Conservation (phyloP, 2,329 filamentous ascomycete genomes). For the Sporothrix humicola region DNA sequence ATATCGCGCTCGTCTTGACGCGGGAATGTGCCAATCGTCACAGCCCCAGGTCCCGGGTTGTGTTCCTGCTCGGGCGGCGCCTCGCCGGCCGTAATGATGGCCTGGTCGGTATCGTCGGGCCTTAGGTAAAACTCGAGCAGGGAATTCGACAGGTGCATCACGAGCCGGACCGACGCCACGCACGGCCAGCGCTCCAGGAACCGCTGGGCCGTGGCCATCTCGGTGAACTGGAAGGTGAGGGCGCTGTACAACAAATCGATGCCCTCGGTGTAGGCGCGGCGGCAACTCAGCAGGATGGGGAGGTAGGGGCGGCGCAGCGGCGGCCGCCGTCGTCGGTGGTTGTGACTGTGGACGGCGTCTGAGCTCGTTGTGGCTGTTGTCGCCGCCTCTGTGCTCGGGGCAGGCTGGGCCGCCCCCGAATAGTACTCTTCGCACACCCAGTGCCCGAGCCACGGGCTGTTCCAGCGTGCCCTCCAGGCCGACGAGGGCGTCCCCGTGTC, state of each 20-base stretch:
- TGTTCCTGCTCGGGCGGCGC: not conserved
- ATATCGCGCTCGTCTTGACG: not conserved
- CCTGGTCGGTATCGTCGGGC: constrained; percentile 25
- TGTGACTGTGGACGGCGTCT: not conserved
- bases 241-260: constrained; percentile 39
- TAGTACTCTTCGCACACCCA: constrained; percentile 31
- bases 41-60: not conserved
- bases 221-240: constrained; percentile 44
- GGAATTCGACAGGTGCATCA: constrained; percentile 39
- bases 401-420: not conserved
- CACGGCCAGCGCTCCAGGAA: constrained; percentile 40
- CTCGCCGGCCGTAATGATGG: not conserved
- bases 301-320: constrained; percentile 35
- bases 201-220: constrained; percentile 38
- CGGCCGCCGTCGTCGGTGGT: constrained; percentile 16
- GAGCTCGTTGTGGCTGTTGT: not conserved
- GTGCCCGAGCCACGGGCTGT: constrained; percentile 29
- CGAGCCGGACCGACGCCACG: constrained; percentile 41
- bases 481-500: constrained; percentile 8
- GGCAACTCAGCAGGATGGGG: constrained; percentile 35
- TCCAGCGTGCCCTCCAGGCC: constrained; percentile 22
- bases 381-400: not conserved
- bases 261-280: constrained; percentile 41
- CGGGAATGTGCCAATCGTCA: not conserved
- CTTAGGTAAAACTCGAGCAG: constrained; percentile 42